A percentile compares a stretch with the other conserved stretches of the same genome.
Evolutionary conservation across 75 land plant genomes (phyloP).

Genomic region (Chamaecyparis obtusa): DNA sequence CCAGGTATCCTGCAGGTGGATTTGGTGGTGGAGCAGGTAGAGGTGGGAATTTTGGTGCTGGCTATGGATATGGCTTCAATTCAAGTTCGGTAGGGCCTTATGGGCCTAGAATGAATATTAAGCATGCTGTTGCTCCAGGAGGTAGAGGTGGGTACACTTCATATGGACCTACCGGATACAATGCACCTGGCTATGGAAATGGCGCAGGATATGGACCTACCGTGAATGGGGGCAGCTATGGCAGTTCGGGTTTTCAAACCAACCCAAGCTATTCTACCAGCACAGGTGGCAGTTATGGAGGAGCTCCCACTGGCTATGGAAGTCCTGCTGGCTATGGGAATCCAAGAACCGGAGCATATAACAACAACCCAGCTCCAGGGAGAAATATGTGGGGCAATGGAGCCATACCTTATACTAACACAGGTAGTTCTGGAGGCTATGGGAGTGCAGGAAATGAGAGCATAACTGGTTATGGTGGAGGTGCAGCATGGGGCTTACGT

Average conservation of each 20-base stretch:
- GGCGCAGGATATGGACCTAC: conserved; percentile 18
- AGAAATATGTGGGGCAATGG: conserved; percentile 54
- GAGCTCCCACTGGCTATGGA: conserved; percentile 26
- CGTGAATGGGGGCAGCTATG: conserved; percentile 26
- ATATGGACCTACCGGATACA: conserved; percentile 28
- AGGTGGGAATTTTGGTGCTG: not conserved
- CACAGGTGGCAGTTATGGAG: conserved; percentile 23
- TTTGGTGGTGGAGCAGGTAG: not conserved
- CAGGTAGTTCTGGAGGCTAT: conserved; percentile 53
- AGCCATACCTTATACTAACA: conserved; percentile 22
- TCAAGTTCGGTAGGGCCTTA: not conserved
- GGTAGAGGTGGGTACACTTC: conserved; percentile 25
- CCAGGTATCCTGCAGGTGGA: conserved; percentile 8
- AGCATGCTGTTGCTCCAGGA: conserved; percentile 19
- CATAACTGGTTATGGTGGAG: conserved; percentile 19
- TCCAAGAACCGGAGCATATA: conserved; percentile 17
- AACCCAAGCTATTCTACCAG: conserved; percentile 21
- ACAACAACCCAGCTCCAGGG: conserved; percentile 31
- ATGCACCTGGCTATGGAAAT: conserved; percentile 25
- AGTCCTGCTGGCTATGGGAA: conserved; percentile 8
- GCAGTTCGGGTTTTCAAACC: conserved; percentile 15
- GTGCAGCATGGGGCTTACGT: conserved; percentile 52
- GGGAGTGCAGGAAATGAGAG: conserved; percentile 42
- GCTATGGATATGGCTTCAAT: conserved; percentile 17
- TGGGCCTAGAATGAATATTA: conserved; percentile 23